These are phyloP conservation scores for Elsinoe australis DNA, from an alignment of 2,329 filamentous ascomycete genomes.

Conservation along the genomic window DNA sequence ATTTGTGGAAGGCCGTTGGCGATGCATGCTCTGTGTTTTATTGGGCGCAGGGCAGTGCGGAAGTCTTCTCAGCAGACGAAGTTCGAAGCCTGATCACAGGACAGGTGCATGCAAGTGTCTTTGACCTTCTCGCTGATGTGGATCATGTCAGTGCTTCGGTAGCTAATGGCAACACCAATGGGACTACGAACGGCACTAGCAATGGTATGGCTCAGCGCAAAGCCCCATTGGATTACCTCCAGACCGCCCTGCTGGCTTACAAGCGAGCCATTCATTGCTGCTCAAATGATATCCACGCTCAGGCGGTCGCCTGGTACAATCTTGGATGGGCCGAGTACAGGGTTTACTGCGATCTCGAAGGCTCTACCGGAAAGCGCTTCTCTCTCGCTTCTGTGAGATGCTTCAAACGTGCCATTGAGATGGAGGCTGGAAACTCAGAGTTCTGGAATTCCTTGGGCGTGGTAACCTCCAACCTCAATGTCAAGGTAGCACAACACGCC, in stretches of 20 bases:
- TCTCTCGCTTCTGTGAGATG: slow-evolving; percentile 75
- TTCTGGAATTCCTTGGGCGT: slow-evolving; percentile 97
- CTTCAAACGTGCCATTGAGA: slow-evolving; percentile 92
- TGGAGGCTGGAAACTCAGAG: slow-evolving; percentile 87
- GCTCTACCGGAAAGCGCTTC: slow-evolving; percentile 54
- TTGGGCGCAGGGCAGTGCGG: slow-evolving; percentile 60
- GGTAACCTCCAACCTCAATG: slow-evolving; percentile 76
- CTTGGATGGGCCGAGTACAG: slow-evolving; percentile 88
- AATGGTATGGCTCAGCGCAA: not conserved
- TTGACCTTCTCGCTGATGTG: slow-evolving; percentile 57
- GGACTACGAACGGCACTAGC: not conserved
- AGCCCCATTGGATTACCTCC: not conserved
- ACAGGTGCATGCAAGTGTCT: slow-evolving; percentile 47
- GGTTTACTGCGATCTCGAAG: slow-evolving; percentile 52
- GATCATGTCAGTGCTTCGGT: slow-evolving; percentile 50
- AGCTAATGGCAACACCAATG: not conserved
- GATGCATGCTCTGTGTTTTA: slow-evolving; percentile 84
- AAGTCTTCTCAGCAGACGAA: slow-evolving; percentile 53
- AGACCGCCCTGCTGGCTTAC: slow-evolving; percentile 57
- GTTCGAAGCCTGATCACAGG: slow-evolving; percentile 53
- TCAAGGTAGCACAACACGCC: slow-evolving; percentile 83
- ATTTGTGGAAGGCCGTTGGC: slow-evolving; percentile 87
- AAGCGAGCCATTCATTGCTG: slow-evolving; percentile 75
- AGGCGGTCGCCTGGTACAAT: slow-evolving; percentile 96
- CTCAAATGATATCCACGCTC: slow-evolving; percentile 69